Conservation (phyloP, 495 filamentous ascomycete genomes). For the Aspergillus leporis region DNA sequence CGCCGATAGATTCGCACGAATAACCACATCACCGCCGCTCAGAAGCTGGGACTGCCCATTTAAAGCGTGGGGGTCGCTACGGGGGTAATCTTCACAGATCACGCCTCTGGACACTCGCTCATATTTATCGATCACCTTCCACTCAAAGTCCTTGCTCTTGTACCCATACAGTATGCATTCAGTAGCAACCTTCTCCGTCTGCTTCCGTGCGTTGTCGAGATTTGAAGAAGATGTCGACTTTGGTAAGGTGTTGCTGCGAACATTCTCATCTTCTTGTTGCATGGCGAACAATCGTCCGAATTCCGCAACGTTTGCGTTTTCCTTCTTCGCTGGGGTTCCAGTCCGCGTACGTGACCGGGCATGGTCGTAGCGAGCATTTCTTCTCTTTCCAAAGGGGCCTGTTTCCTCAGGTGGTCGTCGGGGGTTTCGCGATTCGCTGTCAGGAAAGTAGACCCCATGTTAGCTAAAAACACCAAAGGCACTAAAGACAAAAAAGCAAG, state of each 20-base stretch:
- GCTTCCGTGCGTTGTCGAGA: constrained; percentile 43
- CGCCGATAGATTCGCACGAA: constrained; percentile 59
- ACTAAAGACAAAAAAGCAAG: constrained; percentile 14
- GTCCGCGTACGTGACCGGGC: constrained; percentile 58
- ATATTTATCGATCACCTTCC: constrained; percentile 81
- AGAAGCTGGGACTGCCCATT: constrained; percentile 59
- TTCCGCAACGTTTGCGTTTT: constrained; percentile 56
- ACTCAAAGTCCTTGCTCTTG: constrained; percentile 66
- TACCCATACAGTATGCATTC: constrained; percentile 87
- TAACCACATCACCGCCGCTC: constrained; percentile 61
- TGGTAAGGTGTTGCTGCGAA: constrained; percentile 32
- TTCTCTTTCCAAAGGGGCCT: constrained; percentile 61
- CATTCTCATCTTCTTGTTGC: constrained; percentile 45
- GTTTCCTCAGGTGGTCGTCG: constrained; percentile 58
- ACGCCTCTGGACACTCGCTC: constrained; percentile 71
- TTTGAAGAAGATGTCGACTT: constrained; percentile 44
- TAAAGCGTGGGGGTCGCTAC: constrained; percentile 54
- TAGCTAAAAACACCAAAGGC: constrained; percentile 9
- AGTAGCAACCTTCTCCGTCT: constrained; percentile 63
- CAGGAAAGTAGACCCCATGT: constrained; percentile 10
- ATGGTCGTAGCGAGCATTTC: constrained; percentile 51
- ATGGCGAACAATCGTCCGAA: constrained; percentile 49
- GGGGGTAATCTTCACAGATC: constrained; percentile 89
- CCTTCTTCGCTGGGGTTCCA: constrained; percentile 59
- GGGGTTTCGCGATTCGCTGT: constrained; percentile 47